phyloP scores from a whole-genome alignment of 805 yeast genomes.

The Zygosaccharomyces gambellarensis region DNA sequence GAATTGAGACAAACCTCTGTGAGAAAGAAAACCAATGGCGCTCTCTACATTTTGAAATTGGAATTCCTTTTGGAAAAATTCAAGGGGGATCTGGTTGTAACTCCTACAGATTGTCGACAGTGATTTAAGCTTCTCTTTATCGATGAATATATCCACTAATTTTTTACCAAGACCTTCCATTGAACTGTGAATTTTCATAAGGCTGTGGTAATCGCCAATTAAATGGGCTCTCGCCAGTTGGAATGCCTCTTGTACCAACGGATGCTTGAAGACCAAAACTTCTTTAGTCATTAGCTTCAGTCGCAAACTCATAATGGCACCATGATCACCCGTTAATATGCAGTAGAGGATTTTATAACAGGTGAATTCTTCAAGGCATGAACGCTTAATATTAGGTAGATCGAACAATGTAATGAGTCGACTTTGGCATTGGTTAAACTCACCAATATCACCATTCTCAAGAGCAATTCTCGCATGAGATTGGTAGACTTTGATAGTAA shows the following conservation, averaged over 20 bases:
- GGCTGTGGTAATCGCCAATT: slow-evolving; percentile 47
- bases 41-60: slow-evolving; percentile 39
- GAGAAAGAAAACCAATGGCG: slow-evolving; percentile 40
- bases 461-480: slow-evolving; percentile 84
- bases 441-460: slow-evolving; percentile 80
- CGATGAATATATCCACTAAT: slow-evolving; percentile 50
- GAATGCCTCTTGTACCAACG: slow-evolving; percentile 27
- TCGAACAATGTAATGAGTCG: slow-evolving; percentile 64
- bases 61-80: slow-evolving; percentile 38
- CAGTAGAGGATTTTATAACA: slow-evolving; percentile 71
- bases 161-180: slow-evolving; percentile 42
- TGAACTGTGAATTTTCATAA: slow-evolving; percentile 42
- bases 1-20: slow-evolving; percentile 36
- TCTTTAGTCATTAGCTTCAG: slow-evolving; percentile 20
- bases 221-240: slow-evolving; percentile 31
- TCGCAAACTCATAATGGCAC: slow-evolving; percentile 24
- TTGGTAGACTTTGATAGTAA: slow-evolving; percentile 77
- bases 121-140: slow-evolving; percentile 53
- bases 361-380: slow-evolving; percentile 56
- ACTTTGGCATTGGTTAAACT: slow-evolving; percentile 91
- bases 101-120: slow-evolving; percentile 52
- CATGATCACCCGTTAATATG: slow-evolving; percentile 62
- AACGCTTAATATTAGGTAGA: slow-evolving; percentile 35
- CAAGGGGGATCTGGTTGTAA: slow-evolving; percentile 45
- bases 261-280: slow-evolving; percentile 15